A percentile compares a stretch with the other conserved stretches of the same genome.
These are phyloP conservation scores for Chlorella ohadii DNA, from an alignment of 139 green algal species.

Conservation along the genomic window DNA sequence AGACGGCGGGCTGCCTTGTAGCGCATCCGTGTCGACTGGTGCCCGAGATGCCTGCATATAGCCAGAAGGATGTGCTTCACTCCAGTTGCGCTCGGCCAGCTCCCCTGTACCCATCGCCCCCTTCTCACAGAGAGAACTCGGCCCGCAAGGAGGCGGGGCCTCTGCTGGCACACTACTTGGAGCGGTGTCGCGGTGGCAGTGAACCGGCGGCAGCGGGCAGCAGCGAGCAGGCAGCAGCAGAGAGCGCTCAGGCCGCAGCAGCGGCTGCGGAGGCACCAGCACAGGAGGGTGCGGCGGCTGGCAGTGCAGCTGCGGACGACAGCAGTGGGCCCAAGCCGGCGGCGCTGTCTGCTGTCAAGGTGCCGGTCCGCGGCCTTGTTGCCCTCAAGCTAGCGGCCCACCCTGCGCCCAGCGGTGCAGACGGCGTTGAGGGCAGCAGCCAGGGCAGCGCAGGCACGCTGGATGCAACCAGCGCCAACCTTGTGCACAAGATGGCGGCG, in stretches of 20 bases:
- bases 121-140: constrained; percentile 24
- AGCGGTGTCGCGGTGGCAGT: background rate
- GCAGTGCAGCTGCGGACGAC: background rate
- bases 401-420: too few relatives aligned
- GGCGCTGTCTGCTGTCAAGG: constrained; percentile 12
- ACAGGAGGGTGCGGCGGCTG: background rate
- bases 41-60: too few relatives aligned
- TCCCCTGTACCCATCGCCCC: too few relatives aligned
- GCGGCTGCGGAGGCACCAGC: background rate
- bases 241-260: background rate
- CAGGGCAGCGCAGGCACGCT: too few relatives aligned
- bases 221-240: too few relatives aligned
- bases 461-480: background rate
- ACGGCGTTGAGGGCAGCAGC: background rate
- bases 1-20: too few relatives aligned
- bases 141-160: constrained; percentile 20
- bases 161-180: background rate
- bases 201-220: background rate
- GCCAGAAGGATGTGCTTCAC: too few relatives aligned
- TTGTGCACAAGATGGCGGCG: background rate
- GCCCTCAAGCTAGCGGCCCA: constrained; percentile 8
- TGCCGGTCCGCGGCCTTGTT: constrained; percentile 13
- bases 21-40: too few relatives aligned
- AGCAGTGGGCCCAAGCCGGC: background rate
- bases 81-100: too few relatives aligned